A percentile compares a stretch with the other conserved stretches of the same genome.
Conservation (phyloP, 192 early-diverging fungal species). For the Coemansia sp. region DNA sequence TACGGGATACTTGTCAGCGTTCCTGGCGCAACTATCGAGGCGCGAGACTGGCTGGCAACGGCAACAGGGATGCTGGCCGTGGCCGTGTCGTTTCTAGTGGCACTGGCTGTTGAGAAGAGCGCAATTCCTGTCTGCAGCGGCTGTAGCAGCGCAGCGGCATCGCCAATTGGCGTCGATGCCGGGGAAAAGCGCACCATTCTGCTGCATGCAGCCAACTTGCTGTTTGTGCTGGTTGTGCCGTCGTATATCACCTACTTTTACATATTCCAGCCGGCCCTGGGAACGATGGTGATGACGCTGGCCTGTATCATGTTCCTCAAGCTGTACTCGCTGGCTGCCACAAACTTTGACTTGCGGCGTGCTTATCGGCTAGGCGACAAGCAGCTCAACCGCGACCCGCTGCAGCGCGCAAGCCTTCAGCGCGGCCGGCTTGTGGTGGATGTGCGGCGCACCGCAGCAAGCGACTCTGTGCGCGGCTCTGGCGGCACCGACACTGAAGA, state of each 20-base stretch:
- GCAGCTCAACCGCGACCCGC: conserved; percentile 34
- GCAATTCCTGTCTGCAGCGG: conserved; percentile 21
- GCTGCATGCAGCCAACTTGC: conserved; percentile 58
- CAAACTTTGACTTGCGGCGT: conserved; percentile 72
- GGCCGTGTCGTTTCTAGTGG: conserved; percentile 50
- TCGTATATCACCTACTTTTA: conserved; percentile 63
- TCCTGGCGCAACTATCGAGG: conserved; percentile 59
- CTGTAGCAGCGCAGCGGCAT: background rate
- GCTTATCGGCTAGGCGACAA: conserved; percentile 55
- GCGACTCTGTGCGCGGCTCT: background rate
- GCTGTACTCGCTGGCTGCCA: conserved; percentile 73
- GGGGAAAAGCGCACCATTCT: conserved; percentile 28
- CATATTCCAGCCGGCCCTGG: conserved; percentile 70
- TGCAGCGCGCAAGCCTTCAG: conserved; percentile 23
- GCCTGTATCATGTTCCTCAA: conserved; percentile 76
- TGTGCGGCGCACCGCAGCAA: background rate
- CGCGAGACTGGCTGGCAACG: conserved; percentile 59
- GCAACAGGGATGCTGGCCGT: conserved; percentile 56
- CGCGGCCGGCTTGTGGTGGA: conserved; percentile 21
- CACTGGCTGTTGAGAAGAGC: conserved; percentile 61
- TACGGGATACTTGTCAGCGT: conserved; percentile 78
- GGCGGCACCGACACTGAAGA: conserved; percentile 20
- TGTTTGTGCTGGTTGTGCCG: conserved; percentile 58
- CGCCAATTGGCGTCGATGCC: conserved; percentile 22
- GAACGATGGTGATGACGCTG: conserved; percentile 58